These are phyloP conservation scores for Cryptosporidium muris DNA, from an alignment of 169 alveolate genomes.

Conservation along the genomic window DNA sequence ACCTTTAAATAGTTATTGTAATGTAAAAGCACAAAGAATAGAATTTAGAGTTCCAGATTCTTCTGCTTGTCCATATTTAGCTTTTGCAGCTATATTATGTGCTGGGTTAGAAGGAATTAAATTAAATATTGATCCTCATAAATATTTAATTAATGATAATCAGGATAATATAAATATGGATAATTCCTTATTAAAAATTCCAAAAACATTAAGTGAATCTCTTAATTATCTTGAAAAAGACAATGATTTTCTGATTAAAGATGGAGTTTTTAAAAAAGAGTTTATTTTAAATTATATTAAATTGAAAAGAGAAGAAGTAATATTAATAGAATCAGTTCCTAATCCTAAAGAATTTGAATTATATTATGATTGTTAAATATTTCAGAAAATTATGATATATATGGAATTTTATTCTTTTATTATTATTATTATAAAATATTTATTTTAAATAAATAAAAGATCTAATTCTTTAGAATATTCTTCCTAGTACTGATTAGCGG, in stretches of 20 bases:
- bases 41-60: conserved; percentile 84
- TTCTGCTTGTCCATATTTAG: conserved; percentile 79
- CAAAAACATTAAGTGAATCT: conserved; percentile 53
- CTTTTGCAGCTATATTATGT: conserved; percentile 81
- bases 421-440: no score
- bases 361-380: conserved; percentile 30
- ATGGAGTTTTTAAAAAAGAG: conserved; percentile 51
- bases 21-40: conserved; percentile 76
- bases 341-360: conserved; percentile 69
- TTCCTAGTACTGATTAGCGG: not conserved
- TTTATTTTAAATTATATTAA: conserved; percentile 48
- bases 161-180: conserved; percentile 3
- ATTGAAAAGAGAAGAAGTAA: conserved; percentile 50
- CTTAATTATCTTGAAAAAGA: conserved; percentile 54
- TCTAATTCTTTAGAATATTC: not conserved
- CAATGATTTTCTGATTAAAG: conserved; percentile 52
- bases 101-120: conserved; percentile 85
- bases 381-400: no score
- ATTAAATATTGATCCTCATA: conserved; percentile 72
- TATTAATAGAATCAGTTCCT: conserved; percentile 34
- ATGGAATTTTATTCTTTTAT: no score
- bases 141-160: conserved; percentile 6
- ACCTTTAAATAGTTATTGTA: conserved; percentile 72
- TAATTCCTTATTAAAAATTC: not conserved
- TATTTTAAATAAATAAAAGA: not conserved